Evolutionary conservation across 305 asterid genomes (phyloP).

Genomic region (Fraxinus xanthoxyloides): DNA sequence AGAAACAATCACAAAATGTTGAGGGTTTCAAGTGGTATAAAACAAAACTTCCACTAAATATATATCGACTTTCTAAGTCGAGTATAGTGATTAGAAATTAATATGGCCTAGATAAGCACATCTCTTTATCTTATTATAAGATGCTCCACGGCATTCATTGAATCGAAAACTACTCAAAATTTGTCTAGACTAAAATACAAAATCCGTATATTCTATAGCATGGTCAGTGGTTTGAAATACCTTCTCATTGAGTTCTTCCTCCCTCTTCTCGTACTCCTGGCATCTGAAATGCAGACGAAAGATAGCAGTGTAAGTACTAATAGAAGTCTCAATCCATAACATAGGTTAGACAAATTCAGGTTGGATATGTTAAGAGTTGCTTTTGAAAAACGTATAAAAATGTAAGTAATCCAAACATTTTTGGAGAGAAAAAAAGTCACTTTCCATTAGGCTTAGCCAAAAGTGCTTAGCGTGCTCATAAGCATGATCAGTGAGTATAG

Average conservation of each 20-base stretch:
- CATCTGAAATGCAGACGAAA: slow-evolving; percentile 47
- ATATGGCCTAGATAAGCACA: background rate
- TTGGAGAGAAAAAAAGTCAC: background rate
- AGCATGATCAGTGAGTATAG: slow-evolving; percentile 11
- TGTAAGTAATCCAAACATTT: background rate
- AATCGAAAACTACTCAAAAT: background rate
- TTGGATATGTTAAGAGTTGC: background rate
- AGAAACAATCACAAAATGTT: slow-evolving; percentile 8
- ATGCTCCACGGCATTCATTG: background rate
- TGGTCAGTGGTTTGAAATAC: slow-evolving; percentile 32
- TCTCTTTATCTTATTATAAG: background rate
- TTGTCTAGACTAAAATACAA: background rate
- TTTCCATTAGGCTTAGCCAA: background rate
- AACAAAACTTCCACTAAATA: background rate
- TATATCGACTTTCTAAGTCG: background rate
- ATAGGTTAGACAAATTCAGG: background rate
- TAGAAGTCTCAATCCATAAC: background rate
- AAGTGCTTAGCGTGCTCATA: background rate
- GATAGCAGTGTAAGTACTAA: slow-evolving; percentile 2
- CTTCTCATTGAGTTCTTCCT: slow-evolving; percentile 61
- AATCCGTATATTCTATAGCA: background rate
- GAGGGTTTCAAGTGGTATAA: background rate
- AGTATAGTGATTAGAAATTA: background rate
- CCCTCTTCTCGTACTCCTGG: slow-evolving; percentile 52
- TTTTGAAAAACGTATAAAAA: background rate